These are phyloP conservation scores for Naematelia aurantialba DNA, from an alignment of 768 basidiomycete genomes.

Conservation along the genomic window DNA sequence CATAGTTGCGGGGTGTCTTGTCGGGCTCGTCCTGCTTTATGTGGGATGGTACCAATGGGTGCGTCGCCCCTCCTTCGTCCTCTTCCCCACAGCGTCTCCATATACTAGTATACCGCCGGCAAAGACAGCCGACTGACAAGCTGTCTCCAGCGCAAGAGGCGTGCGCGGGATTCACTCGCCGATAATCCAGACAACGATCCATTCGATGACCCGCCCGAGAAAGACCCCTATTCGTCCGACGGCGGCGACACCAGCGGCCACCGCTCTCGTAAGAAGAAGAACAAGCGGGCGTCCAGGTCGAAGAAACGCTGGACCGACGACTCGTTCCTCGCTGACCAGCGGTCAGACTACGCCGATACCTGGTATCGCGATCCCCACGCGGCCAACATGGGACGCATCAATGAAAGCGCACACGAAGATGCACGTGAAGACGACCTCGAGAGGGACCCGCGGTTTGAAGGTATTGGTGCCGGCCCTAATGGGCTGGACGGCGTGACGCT, in stretches of 20 bases:
- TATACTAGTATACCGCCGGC: no score
- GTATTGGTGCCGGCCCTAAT: not conserved
- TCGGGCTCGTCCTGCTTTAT: constrained; percentile 5
- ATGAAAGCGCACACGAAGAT: not conserved
- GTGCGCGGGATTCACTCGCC: not conserved
- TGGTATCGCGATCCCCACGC: not conserved
- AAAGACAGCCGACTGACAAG: no score
- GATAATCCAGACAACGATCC: not conserved
- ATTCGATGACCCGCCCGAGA: not conserved
- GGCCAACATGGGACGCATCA: not conserved
- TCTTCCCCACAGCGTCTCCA: no score
- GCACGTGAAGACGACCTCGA: no score
- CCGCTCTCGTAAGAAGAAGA: not conserved
- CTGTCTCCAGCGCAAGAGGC: not conserved
- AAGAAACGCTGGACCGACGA: not conserved
- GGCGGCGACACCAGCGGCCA: not conserved
- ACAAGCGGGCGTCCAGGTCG: not conserved
- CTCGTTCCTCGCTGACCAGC: not conserved
- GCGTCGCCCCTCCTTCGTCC: not conserved
- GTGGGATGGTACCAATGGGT: constrained; percentile 16
- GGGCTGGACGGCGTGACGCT: not conserved
- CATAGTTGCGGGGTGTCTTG: constrained; percentile 10
- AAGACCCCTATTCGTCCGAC: not conserved
- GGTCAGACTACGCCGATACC: not conserved
- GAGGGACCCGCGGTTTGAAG: no score